Percentiles rank a stretch among this genome's conserved stretches.
These are phyloP conservation scores for Adenanthera pavonina DNA, from an alignment of 306 rosid species.

Conservation along the genomic window DNA sequence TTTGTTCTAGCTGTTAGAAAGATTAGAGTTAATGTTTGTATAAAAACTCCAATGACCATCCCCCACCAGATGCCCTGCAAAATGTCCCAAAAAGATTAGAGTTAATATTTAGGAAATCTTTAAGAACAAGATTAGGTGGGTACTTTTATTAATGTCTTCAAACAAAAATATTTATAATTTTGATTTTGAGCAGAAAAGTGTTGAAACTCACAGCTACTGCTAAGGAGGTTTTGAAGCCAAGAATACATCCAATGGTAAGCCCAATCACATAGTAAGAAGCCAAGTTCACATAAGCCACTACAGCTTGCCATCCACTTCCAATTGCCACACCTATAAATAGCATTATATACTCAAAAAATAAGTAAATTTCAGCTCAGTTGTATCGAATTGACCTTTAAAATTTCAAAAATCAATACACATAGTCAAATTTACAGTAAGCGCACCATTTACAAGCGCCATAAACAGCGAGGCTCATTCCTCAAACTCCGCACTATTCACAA, in stretches of 20 bases:
- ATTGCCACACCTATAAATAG: slow-evolving; percentile 68
- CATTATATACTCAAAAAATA: not conserved
- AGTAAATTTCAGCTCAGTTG: not conserved
- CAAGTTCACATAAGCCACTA: slow-evolving; percentile 77
- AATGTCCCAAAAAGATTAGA: not conserved
- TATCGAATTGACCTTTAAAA: not conserved
- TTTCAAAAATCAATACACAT: not conserved
- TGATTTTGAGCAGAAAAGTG: not conserved
- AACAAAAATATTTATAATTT: not conserved
- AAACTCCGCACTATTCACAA: too few relatives aligned
- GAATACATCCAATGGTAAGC: slow-evolving; percentile 71
- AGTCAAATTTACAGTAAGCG: not conserved
- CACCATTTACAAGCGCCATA: not conserved
- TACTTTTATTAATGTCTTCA: too few relatives aligned
- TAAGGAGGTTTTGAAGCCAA: slow-evolving; percentile 65
- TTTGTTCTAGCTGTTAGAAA: slow-evolving; percentile 67
- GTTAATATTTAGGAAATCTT: not conserved
- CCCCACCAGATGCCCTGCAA: slow-evolving; percentile 83
- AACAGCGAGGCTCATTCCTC: not conserved
- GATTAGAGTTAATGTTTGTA: slow-evolving; percentile 64
- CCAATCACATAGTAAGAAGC: slow-evolving; percentile 64
- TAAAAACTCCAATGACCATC: slow-evolving; percentile 72
- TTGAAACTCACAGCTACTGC: slow-evolving; percentile 63
- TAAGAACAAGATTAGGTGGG: not conserved
- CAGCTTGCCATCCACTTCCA: slow-evolving; percentile 86